These are phyloP conservation scores for Lactarius tabidus DNA, from an alignment of 768 basidiomycete genomes.

Conservation along the genomic window DNA sequence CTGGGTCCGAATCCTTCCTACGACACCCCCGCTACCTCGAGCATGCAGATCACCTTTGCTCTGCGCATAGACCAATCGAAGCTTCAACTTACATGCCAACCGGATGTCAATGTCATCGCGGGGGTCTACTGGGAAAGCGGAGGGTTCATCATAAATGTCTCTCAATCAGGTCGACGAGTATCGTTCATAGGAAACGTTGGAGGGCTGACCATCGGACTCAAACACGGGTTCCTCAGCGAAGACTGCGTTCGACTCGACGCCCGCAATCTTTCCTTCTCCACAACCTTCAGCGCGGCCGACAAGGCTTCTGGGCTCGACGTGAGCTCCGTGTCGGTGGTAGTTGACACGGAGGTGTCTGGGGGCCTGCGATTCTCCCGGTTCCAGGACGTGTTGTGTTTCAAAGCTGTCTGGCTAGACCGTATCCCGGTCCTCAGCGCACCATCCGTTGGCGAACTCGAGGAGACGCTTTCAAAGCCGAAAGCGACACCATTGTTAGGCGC, in stretches of 20 bases:
- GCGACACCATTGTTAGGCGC: conserved; percentile 17
- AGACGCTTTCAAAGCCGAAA: conserved; percentile 15
- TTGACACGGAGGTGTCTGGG: conserved; percentile 84
- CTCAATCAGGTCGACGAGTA: conserved; percentile 66
- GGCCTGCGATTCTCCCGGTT: conserved; percentile 78
- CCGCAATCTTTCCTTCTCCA: conserved; percentile 75
- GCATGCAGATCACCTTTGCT: conserved; percentile 76
- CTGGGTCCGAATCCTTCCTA: conserved; percentile 14
- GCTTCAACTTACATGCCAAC: conserved; percentile 81
- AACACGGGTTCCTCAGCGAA: conserved; percentile 82
- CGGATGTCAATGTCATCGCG: conserved; percentile 89
- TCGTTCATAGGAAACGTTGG: conserved; percentile 77
- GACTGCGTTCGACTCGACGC: conserved; percentile 79
- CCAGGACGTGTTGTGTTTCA: conserved; percentile 92
- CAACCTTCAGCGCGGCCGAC: conserved; percentile 58
- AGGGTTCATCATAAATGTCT: conserved; percentile 77
- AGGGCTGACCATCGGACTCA: conserved; percentile 74
- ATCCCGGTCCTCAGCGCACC: conserved; percentile 68
- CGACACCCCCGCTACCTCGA: conserved; percentile 34
- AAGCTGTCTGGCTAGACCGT: conserved; percentile 89
- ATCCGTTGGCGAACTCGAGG: conserved; percentile 29
- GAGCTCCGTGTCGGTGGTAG: conserved; percentile 62
- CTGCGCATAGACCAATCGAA: conserved; percentile 89
- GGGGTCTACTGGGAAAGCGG: conserved; percentile 92
- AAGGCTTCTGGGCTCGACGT: conserved; percentile 35